Base-by-base conservation (phyloP, 2,329 filamentous ascomycete species). In the Aspergillus vadensis region DNA sequence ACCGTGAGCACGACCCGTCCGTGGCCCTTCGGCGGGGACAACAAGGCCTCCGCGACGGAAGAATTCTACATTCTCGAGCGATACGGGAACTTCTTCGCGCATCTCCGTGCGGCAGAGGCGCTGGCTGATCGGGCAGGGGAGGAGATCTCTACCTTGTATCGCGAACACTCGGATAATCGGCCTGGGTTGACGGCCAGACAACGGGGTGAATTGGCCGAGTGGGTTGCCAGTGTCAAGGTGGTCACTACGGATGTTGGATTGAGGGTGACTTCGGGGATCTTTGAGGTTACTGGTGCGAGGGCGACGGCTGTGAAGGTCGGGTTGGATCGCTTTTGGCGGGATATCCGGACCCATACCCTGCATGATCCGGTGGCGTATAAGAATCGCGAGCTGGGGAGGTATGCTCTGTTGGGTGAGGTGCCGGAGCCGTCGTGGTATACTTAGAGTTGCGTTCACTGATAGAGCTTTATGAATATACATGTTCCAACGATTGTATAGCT, bases 321-420 rank as follows among this genome's bases (percentile, higher is more conserved):
- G 0, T 73, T 90, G 60, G 87, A 89, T 75, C 77, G 86, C 1
- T 89, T 86, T 72, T 89, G 86, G 86, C 79, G 87, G 49, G 86
- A 90, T 67, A 76, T 89, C n/a, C 74, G 87, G 5, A 88, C 86
- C 4, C 87, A 90, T 73, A 84, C 82, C 0, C 71, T 90, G 66
- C 87, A 89, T 73, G 87, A 89, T 71, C 87, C 86, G 0, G 86
- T 89, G 27, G 84, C 86, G 23, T 89, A 88, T 67, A 89, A 89
- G 79, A 86, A 88, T 59, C 74, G 83, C 3, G 86, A 89, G 72
- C 66, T 88, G 55, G 86, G 86, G 0, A 74, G 83, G 21, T 89
- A 80, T 68, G 77, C 82, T 41, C 67, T 89, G 57, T 66, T 88
- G 53, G 80, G 78, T 14, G 84, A 88, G 74, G 68, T 82, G 10